These are phyloP conservation scores for Coniochaeta prunicola DNA, from an alignment of 2,329 filamentous ascomycete species.

Conservation along the genomic window DNA sequence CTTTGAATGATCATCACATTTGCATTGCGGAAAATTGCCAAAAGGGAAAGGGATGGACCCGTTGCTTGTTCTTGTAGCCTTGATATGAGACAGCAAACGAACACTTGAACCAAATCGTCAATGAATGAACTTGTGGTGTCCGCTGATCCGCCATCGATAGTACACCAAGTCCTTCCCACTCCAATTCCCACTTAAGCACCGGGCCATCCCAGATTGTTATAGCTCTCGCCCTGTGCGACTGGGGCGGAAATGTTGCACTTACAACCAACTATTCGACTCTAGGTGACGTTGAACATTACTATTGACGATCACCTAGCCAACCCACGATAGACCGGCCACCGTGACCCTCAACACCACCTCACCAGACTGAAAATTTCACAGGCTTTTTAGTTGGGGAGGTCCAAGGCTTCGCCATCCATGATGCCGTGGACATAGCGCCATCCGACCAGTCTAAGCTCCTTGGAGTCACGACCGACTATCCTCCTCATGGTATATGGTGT, in stretches of 20 bases:
- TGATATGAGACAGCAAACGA: slow-evolving; percentile 1
- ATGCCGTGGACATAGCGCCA: neutral
- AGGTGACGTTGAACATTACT: no score
- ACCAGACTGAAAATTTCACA: neutral
- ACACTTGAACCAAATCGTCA: neutral
- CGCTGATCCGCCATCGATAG: no score
- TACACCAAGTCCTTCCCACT: no score
- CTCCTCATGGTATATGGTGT: neutral
- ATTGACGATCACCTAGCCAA: no score
- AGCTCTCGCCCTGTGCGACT: no score
- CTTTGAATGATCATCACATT: slow-evolving; percentile 15
- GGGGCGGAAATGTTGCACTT: no score
- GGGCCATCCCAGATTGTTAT: no score
- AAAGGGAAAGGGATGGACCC: slow-evolving; percentile 16
- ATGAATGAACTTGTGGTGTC: no score
- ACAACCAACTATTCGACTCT: no score
- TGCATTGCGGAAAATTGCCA: slow-evolving; percentile 18
- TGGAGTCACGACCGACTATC: neutral
- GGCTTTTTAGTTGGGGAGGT: neutral
- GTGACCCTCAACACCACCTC: no score
- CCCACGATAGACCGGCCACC: no score
- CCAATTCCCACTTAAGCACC: no score
- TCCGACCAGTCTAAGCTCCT: neutral
- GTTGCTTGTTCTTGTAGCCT: slow-evolving; percentile 10
- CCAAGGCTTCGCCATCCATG: neutral